Percentiles rank a stretch among this genome's conserved stretches.
phyloP scores from a whole-genome alignment of 352 stramenopile genomes.

The Paralagenidium karlingii region DNA sequence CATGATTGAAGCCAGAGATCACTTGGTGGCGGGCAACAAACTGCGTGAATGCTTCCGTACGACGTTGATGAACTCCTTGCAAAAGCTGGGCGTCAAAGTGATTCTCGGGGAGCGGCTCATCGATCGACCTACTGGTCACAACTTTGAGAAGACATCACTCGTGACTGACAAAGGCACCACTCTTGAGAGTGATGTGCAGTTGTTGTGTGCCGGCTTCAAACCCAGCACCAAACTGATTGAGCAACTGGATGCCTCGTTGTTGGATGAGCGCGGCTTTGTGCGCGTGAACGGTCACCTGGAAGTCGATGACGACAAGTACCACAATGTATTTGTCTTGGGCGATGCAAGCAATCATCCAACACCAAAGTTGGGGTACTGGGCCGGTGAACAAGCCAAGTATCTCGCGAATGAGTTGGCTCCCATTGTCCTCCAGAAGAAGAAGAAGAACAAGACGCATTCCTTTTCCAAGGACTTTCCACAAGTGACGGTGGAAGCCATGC shows the following conservation, averaged over 20 bases:
- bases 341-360: slow-evolving; percentile 34
- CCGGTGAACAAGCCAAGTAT: slow-evolving; percentile 24
- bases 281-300: slow-evolving; percentile 36
- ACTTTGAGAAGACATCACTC: slow-evolving; percentile 23
- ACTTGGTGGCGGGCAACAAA: slow-evolving; percentile 21
- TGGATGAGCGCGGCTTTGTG: slow-evolving; percentile 20
- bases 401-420: slow-evolving; percentile 18
- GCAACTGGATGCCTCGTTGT: slow-evolving; percentile 24
- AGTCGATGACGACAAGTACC: slow-evolving; percentile 24
- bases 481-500: slow-evolving; percentile 11
- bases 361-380: slow-evolving; percentile 29
- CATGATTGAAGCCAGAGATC: slow-evolving; percentile 21
- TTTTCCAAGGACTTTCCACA: slow-evolving; percentile 18
- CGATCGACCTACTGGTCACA: slow-evolving; percentile 18
- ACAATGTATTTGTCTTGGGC: slow-evolving; percentile 36
- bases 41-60: slow-evolving; percentile 33
- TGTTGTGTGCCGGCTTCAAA: slow-evolving; percentile 25
- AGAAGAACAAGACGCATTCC: slow-evolving; percentile 7
- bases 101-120: slow-evolving; percentile 34
- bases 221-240: slow-evolving; percentile 11
- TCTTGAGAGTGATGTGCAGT: slow-evolving; percentile 40
- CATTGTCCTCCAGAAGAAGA: too few relatives aligned
- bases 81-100: slow-evolving; percentile 29
- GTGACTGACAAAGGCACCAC: slow-evolving; percentile 24
- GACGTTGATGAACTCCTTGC: slow-evolving; percentile 15